A percentile compares a stretch with the other conserved stretches of the same genome.
phyloP scores from a whole-genome alignment of 2,329 filamentous ascomycete genomes.

The Microdochium paspali region DNA sequence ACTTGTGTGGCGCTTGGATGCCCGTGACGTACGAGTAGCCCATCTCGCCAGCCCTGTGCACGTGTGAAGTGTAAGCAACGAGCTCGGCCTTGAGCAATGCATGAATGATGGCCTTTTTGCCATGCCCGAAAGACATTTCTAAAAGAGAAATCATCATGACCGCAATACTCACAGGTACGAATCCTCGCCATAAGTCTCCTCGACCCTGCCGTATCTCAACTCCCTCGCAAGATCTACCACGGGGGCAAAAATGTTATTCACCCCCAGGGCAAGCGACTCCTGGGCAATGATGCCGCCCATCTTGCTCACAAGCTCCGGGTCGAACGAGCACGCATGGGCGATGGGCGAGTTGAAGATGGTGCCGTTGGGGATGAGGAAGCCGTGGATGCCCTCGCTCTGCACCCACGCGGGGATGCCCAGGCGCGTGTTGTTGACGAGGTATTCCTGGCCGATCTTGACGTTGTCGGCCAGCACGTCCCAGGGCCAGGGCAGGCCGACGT shows the following conservation, averaged over 20 bases:
- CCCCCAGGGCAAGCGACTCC: slow-evolving; percentile 57
- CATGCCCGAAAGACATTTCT: too few species aligned
- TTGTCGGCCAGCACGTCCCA: slow-evolving; percentile 55
- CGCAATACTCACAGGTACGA: slow-evolving; percentile 42
- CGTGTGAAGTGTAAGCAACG: too few species aligned
- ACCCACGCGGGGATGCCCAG: slow-evolving; percentile 64
- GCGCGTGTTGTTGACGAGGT: slow-evolving; percentile 55
- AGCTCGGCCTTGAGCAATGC: too few species aligned
- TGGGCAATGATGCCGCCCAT: slow-evolving; percentile 59
- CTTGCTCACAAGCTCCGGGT: slow-evolving; percentile 51
- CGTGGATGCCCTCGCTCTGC: slow-evolving; percentile 68
- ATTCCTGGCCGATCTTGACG: slow-evolving; percentile 58
- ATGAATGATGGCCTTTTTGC: too few species aligned
- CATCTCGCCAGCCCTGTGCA: slow-evolving; percentile 47
- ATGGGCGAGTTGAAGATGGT: slow-evolving; percentile 76
- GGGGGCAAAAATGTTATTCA: slow-evolving; percentile 66
- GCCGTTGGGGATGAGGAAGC: slow-evolving; percentile 60
- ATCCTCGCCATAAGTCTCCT: slow-evolving; percentile 67
- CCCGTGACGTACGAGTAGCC: slow-evolving; percentile 48
- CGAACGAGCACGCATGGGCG: slow-evolving; percentile 62
- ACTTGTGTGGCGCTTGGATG: slow-evolving; percentile 35
- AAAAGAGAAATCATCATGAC: too few species aligned
- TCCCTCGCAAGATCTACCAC: slow-evolving; percentile 63
- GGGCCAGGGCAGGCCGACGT: slow-evolving; percentile 58
- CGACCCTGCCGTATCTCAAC: slow-evolving; percentile 61